Conservation (phyloP, 2,329 filamentous ascomycete species). For the Neoscytalidium dimidiatum region DNA sequence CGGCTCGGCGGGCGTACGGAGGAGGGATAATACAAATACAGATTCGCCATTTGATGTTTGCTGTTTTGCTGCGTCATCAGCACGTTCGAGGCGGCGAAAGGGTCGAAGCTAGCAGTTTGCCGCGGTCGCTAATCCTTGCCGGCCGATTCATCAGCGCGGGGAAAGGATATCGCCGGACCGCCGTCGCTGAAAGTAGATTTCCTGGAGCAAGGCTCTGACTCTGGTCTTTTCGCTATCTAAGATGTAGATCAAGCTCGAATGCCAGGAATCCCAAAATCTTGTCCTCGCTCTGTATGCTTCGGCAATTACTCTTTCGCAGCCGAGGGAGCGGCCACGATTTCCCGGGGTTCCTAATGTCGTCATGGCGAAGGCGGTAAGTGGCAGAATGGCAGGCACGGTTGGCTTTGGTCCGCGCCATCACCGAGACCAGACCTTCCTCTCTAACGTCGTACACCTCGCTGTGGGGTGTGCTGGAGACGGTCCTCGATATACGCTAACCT, state of each 20-base stretch:
- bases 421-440: constrained; percentile 14
- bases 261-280: too few relatives aligned
- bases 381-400: neutral
- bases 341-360: neutral
- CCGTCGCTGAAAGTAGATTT: neutral
- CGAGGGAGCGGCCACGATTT: constrained; percentile 1
- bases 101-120: neutral
- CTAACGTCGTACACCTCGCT: neutral
- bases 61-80: constrained; percentile 6
- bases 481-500: neutral
- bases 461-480: neutral
- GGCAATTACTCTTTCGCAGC: neutral
- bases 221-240: neutral
- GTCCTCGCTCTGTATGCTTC: too few relatives aligned
- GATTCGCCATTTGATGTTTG: constrained; percentile 1
- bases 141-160: constrained; percentile 12
- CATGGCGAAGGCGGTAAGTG: neutral
- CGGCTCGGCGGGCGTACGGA: neutral
- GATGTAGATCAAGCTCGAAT: too few relatives aligned
- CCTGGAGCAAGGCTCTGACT: too few relatives aligned
- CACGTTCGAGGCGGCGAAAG: constrained; percentile 3
- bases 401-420: constrained; percentile 14
- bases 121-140: neutral
- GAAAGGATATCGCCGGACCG: neutral
- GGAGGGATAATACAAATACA: neutral